These are phyloP conservation scores for Daedaleopsis sinensis DNA, from an alignment of 768 basidiomycete species.

Conservation along the genomic window DNA sequence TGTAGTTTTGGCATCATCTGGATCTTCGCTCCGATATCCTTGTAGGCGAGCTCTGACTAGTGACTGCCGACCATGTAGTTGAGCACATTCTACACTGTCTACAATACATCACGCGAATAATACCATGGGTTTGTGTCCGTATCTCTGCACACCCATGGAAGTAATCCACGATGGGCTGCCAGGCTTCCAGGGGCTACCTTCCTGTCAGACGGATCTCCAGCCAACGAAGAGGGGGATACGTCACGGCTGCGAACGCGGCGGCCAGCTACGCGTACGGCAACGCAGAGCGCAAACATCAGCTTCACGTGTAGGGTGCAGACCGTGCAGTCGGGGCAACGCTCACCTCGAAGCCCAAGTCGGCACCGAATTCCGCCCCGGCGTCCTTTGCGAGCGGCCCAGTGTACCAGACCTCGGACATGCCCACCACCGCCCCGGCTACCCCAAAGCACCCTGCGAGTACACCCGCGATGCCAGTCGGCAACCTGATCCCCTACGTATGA, in stretches of 20 bases:
- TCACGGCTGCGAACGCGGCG: slow-evolving; percentile 48
- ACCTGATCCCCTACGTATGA: slow-evolving; percentile 28
- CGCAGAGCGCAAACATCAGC: background rate
- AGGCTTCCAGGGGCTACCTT: slow-evolving; percentile 25
- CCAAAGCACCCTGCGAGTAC: slow-evolving; percentile 50
- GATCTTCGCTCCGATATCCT: no score
- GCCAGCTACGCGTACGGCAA: slow-evolving; percentile 36
- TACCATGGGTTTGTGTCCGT: no score
- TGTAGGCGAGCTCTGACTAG: no score
- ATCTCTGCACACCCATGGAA: no score
- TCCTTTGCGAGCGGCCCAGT: slow-evolving; percentile 49
- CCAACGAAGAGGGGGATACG: slow-evolving; percentile 51
- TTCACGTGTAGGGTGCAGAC: background rate
- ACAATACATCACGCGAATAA: no score
- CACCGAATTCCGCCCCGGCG: slow-evolving; percentile 47
- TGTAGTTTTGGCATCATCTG: background rate
- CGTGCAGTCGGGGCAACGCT: slow-evolving; percentile 5
- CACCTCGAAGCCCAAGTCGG: slow-evolving; percentile 60
- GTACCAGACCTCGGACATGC: slow-evolving; percentile 58
- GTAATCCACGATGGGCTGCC: no score
- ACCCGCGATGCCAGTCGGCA: slow-evolving; percentile 53
- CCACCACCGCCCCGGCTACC: slow-evolving; percentile 49
- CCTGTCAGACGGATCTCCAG: slow-evolving; percentile 50
- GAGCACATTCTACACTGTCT: no score
- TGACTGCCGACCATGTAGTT: no score